Evolutionary conservation across 2,329 filamentous ascomycete genomes (phyloP).

Genomic region (Trichoderma sp.): DNA sequence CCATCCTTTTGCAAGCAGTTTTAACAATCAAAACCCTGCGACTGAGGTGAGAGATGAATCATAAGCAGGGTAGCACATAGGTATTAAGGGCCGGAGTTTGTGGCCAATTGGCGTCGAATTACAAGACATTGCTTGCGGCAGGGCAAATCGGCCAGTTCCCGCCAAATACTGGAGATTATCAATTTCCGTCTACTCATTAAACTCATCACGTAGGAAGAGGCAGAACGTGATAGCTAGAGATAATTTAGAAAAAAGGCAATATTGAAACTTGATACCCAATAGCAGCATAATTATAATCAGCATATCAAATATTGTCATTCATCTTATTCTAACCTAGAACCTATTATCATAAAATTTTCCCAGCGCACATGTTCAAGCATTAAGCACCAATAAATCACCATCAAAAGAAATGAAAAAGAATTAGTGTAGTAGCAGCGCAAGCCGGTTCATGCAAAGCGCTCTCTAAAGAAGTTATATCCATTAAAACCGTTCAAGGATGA

Average conservation of each 20-base stretch:
- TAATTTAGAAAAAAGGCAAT: background rate
- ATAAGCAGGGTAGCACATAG: too few species aligned
- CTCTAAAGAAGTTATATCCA: slow-evolving; percentile 4
- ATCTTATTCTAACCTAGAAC: background rate
- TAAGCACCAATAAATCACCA: slow-evolving; percentile 15
- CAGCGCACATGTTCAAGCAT: background rate
- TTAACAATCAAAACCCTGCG: background rate
- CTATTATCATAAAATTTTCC: background rate
- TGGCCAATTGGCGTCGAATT: background rate
- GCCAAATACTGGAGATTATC: background rate
- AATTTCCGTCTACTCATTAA: background rate
- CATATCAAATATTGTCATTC: background rate
- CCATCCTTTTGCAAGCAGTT: background rate
- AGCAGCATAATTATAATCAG: background rate
- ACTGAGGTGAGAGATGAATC: background rate
- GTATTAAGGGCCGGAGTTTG: too few species aligned
- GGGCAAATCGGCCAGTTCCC: background rate
- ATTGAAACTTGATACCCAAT: background rate
- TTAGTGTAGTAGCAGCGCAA: slow-evolving; percentile 9
- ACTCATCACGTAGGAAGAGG: background rate
- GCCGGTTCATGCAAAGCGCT: slow-evolving; percentile 18
- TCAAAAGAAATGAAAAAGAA: background rate
- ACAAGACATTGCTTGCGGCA: background rate
- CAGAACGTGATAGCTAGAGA: background rate
- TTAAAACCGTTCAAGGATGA: slow-evolving; percentile 4